Base-by-base conservation (phyloP, 306 rosid species). In the Rosa persica region DNA sequence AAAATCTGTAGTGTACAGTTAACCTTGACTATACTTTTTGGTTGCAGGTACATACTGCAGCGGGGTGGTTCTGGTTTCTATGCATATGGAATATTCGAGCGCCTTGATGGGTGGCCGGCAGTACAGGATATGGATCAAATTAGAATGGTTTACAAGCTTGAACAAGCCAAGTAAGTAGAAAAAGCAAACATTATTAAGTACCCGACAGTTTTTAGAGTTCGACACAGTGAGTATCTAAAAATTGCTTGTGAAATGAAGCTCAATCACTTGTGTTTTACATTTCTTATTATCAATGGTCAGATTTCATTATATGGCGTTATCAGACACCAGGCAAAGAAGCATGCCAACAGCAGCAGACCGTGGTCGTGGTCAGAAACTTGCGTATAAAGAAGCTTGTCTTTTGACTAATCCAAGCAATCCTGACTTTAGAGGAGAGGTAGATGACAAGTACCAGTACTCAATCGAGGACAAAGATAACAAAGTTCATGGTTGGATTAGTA, bases 391-490 rank as follows among this genome's bases (percentile, higher is more conserved):
- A 85, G 98, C 98, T 70, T 90, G 88, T 77, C 90, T 80, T 70
- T 72, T 94, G 67, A 92, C 85, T 13, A 23, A 85, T 39, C 81
- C 97, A 5, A 23, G 64, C 12, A n/a, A 87, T 5, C 46, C 79
- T 54, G 9, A 66, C 4, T 78, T 92, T 23, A 78, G 27, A 52
- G 97, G 92, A 86, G 95, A 94, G 92, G 96, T 86, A 73, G 97
- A 95, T 85, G 99, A 95, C 87, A 95, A 95, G 61, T 93, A 95
- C 75, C 89, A 87, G 43, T 95, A 95, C 85, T 92, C 99, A 0
- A 0, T 0, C 2, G 90, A 86, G 54, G 81, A 83, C 77, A 65
- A 77, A 72, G 91, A 89, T 66, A 93, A 80, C 78, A 55, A 27
- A 9, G 85, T 95, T 57, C 92, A 93, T 25, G 98, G 98, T 0